Evolutionary conservation across 2,329 filamentous ascomycete species (phyloP).

Genomic region (Leptographium galeiforme): DNA sequence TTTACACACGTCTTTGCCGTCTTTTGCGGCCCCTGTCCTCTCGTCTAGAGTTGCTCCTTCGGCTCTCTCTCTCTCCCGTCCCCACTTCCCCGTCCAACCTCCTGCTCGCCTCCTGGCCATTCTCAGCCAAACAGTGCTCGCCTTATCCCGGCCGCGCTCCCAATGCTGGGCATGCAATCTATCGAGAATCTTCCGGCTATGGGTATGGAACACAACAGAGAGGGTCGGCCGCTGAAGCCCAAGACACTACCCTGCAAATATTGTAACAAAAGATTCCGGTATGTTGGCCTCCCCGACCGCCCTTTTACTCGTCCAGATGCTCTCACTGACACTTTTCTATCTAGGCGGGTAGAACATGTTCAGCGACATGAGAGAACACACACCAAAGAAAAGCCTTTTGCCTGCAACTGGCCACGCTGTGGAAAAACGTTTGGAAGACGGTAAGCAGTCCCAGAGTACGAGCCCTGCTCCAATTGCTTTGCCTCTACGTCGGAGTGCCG

Average conservation of each 20-base stretch:
- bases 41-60: not conserved
- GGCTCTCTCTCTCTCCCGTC: not conserved
- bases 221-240: slow-evolving; percentile 43
- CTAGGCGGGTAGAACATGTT: slow-evolving; percentile 50
- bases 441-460: slow-evolving; percentile 25
- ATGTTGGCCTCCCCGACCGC: slow-evolving; percentile 13
- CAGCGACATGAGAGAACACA: slow-evolving; percentile 51
- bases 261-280: slow-evolving; percentile 51
- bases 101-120: not conserved
- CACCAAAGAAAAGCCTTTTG: slow-evolving; percentile 52
- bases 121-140: not conserved
- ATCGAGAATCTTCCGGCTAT: slow-evolving; percentile 30
- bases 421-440: slow-evolving; percentile 50
- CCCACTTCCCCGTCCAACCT: not conserved
- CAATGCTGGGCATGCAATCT: slow-evolving; percentile 39
- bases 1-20: not conserved
- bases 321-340: slow-evolving; percentile 25
- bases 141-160: not conserved
- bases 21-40: not conserved
- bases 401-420: slow-evolving; percentile 44
- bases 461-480: slow-evolving; percentile 1
- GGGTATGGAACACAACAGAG: slow-evolving; percentile 31
- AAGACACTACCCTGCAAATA: slow-evolving; percentile 50
- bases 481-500: not conserved
- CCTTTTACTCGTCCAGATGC: slow-evolving; percentile 18